Evolutionary conservation across 2,329 filamentous ascomycete species (phyloP).

Genomic region (Emmonsiellopsis sp.): DNA sequence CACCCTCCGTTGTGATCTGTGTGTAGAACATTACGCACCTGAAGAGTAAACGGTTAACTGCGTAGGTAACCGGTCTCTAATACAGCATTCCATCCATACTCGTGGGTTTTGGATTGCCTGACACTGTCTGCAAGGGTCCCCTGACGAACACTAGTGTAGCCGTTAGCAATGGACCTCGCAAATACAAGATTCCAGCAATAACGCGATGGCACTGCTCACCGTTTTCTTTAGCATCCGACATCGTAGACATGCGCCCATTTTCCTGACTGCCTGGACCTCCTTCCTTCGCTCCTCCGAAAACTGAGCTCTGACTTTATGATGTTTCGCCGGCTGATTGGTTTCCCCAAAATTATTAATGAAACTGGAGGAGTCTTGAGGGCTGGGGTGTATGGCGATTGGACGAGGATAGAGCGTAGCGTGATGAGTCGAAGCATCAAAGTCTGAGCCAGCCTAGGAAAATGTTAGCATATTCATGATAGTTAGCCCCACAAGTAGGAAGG

Average conservation of each 20-base stretch:
- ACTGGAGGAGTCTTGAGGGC: constrained; percentile 26
- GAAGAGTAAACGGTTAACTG: constrained; percentile 50
- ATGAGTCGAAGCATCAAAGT: constrained; percentile 30
- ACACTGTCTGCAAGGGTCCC: constrained; percentile 51
- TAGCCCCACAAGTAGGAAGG: background rate
- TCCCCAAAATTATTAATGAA: constrained; percentile 33
- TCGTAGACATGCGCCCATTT: constrained; percentile 51
- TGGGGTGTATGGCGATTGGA: constrained; percentile 35
- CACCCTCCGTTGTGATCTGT: background rate
- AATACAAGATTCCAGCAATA: background rate
- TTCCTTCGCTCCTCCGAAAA: constrained; percentile 48
- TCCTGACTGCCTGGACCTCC: constrained; percentile 51
- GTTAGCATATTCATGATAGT: constrained; percentile 4
- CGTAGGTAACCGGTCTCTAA: constrained; percentile 48
- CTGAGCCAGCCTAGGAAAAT: constrained; percentile 30
- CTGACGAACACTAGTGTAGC: constrained; percentile 42
- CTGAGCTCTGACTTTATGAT: constrained; percentile 43
- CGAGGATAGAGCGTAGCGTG: constrained; percentile 30
- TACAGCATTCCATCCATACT: constrained; percentile 51
- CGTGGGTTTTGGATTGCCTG: constrained; percentile 50
- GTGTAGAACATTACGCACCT: constrained; percentile 21
- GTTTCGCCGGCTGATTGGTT: constrained; percentile 28
- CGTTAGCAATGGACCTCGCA: background rate
- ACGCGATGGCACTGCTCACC: constrained; percentile 17
- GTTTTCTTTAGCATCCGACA: constrained; percentile 58